phyloP scores from a whole-genome alignment of 176 grass and related monocot genomes.

The Paspalum notatum region DNA sequence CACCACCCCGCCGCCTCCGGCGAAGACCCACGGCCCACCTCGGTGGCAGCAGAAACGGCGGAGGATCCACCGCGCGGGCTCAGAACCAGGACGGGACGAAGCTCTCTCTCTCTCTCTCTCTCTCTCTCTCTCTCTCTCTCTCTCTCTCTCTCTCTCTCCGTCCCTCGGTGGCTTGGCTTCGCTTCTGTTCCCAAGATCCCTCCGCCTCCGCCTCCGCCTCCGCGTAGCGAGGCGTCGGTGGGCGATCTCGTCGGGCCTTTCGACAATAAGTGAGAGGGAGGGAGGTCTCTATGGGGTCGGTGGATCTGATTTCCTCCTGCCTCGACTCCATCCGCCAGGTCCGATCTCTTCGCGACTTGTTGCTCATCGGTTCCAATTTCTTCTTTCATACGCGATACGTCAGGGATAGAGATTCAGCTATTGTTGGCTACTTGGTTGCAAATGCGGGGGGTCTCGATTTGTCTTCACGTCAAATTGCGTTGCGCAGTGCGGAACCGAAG shows the following conservation, averaged over 20 bases:
- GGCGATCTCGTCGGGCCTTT: background rate
- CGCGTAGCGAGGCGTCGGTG: too few species aligned
- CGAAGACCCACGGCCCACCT: background rate
- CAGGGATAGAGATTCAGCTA: too few species aligned
- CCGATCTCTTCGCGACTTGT: background rate
- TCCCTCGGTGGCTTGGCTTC: too few species aligned
- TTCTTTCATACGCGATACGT: background rate
- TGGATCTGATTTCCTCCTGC: conserved; percentile 84
- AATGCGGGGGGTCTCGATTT: background rate
- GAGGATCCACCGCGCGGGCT: background rate
- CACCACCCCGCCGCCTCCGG: too few species aligned
- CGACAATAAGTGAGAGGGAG: background rate
- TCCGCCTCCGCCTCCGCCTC: too few species aligned
- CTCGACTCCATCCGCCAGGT: conserved; percentile 85
- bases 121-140: too few species aligned
- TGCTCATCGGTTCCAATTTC: background rate
- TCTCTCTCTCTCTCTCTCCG: too few species aligned
- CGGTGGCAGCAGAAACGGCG: background rate
- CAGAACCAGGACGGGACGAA: background rate
- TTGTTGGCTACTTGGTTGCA: background rate
- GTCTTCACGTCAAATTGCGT: background rate
- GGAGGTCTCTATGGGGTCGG: conserved; percentile 58
- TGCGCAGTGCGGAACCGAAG: background rate
- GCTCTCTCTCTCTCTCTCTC: too few species aligned
- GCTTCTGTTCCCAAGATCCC: too few species aligned